Base-by-base conservation (phyloP, 495 filamentous ascomycete genomes). In the Penicillium riverlandense region DNA sequence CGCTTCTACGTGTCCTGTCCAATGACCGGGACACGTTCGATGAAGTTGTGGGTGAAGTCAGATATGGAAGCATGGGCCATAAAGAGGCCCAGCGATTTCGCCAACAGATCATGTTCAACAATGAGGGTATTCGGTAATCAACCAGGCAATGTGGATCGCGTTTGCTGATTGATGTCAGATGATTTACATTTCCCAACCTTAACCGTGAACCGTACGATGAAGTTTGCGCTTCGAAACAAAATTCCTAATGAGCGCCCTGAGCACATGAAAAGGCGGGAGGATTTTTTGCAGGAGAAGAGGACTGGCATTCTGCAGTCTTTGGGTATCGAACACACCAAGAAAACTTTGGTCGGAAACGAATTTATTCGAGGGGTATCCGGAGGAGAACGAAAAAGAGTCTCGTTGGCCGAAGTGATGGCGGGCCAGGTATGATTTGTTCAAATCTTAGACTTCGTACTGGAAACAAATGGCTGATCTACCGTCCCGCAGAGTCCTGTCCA, bases 311-410 rank as follows among this genome's bases (percentile, higher is more conserved):
- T 91, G 71, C 77, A 82, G 32, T 82, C 86, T 41, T 80, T 90
- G 45, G 84, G 86, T 37, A 82, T 95, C 41, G 69, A 76, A 10
- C 85, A 91, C 50, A 90, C 86, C 0, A 74, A 80, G 47, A 82
- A 92, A 63, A 91, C 86, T 1, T 70, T 76, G 30, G 85, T 94
- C 32, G 88, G 88, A 29, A 89, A 91, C 58, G 86, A 89, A 50
- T 88, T 84, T 47, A 75, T 90, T 39, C 78, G 86, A 37, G 88
- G 88, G 44, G 83, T 94, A 0, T 85, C 79, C 43, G 88, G 88
- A 43, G 88, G 88, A 42, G 88, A 95, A 60, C 67, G 88, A 10
- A 92, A 91, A 65, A 79, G 88, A 52, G 85, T 90, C 29, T 87
- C 82, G 48, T 84, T 92, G 58, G 83, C 86, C 1, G 88, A 92